A percentile compares a stretch with the other conserved stretches of the same genome.
Conservation (phyloP, 495 filamentous ascomycete genomes). For the Copromyces sp. region DNA sequence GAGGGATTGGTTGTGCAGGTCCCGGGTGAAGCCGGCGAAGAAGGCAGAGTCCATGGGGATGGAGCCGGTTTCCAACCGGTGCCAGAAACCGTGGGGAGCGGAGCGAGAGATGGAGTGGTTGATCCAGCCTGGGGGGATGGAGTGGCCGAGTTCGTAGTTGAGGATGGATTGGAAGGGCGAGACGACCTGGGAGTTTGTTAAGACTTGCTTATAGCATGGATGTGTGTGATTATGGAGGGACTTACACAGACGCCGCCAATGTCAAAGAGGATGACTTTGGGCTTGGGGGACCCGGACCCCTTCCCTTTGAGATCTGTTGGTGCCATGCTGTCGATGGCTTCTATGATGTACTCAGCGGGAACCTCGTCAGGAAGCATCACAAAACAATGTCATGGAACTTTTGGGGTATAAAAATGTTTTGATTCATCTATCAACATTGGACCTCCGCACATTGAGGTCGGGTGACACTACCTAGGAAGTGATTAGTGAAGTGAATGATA, state of each 20-base stretch:
- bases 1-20: slow-evolving; percentile 52
- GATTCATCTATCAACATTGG: neutral
- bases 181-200: slow-evolving; percentile 50
- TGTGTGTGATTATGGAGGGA: slow-evolving; percentile 1
- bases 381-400: neutral
- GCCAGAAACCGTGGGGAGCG: slow-evolving; percentile 79
- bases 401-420: neutral
- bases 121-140: slow-evolving; percentile 79
- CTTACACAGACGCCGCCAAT: slow-evolving; percentile 95
- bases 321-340: slow-evolving; percentile 20
- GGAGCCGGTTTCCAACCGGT: slow-evolving; percentile 65
- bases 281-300: slow-evolving; percentile 30
- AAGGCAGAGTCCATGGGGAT: slow-evolving; percentile 62
- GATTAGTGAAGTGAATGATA: neutral
- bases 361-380: slow-evolving; percentile 14
- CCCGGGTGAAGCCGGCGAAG: slow-evolving; percentile 64
- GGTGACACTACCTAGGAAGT: neutral
- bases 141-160: slow-evolving; percentile 66
- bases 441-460: neutral
- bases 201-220: neutral
- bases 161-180: slow-evolving; percentile 90
- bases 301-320: slow-evolving; percentile 6
- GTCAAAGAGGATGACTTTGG: slow-evolving; percentile 84
- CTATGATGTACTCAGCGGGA: slow-evolving; percentile 15
- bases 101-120: slow-evolving; percentile 77